Conservation (phyloP, 352 stramenopile genomes). For the Phytophthora constricta region DNA sequence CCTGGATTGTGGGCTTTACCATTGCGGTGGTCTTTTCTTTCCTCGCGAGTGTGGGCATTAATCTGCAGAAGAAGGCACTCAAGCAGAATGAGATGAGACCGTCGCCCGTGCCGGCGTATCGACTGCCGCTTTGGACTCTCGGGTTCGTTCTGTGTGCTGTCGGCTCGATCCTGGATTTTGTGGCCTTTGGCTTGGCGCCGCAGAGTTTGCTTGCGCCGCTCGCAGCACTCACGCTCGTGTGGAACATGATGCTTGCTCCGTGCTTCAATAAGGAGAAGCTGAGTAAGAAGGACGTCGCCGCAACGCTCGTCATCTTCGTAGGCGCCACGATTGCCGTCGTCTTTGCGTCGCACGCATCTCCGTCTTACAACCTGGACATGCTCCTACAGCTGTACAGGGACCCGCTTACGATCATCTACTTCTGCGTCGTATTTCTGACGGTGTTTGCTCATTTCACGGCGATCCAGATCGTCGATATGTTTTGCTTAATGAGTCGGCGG, state of each 20-base stretch:
- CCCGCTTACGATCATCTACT: slow-evolving; percentile 69
- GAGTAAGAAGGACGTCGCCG: slow-evolving; percentile 75
- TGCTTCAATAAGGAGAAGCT: slow-evolving; percentile 91
- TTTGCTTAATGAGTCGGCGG: slow-evolving; percentile 72
- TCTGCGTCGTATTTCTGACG: slow-evolving; percentile 41
- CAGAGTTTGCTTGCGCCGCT: slow-evolving; percentile 89
- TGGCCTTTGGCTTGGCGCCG: slow-evolving; percentile 90
- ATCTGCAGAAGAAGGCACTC: slow-evolving; percentile 85
- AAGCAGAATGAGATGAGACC: slow-evolving; percentile 76
- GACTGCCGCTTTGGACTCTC: slow-evolving; percentile 83
- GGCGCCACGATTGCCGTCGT: slow-evolving; percentile 85
- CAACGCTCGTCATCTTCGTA: slow-evolving; percentile 85
- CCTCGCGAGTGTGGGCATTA: slow-evolving; percentile 83
- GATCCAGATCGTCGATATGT: slow-evolving; percentile 70
- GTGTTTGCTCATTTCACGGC: slow-evolving; percentile 63
- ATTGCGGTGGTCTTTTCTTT: slow-evolving; percentile 89
- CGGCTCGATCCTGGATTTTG: slow-evolving; percentile 91
- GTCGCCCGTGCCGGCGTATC: slow-evolving; percentile 63
- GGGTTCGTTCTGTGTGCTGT: slow-evolving; percentile 83
- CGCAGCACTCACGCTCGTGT: slow-evolving; percentile 90
- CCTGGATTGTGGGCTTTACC: slow-evolving; percentile 80
- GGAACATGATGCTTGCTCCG: slow-evolving; percentile 91
- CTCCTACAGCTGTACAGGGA: slow-evolving; percentile 83
- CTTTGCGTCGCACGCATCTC: slow-evolving; percentile 85
- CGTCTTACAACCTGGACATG: slow-evolving; percentile 83